A percentile compares a stretch with the other conserved stretches of the same genome.
These are phyloP conservation scores for Filosporella fistucella DNA, from an alignment of 495 filamentous ascomycete species.

Conservation along the genomic window DNA sequence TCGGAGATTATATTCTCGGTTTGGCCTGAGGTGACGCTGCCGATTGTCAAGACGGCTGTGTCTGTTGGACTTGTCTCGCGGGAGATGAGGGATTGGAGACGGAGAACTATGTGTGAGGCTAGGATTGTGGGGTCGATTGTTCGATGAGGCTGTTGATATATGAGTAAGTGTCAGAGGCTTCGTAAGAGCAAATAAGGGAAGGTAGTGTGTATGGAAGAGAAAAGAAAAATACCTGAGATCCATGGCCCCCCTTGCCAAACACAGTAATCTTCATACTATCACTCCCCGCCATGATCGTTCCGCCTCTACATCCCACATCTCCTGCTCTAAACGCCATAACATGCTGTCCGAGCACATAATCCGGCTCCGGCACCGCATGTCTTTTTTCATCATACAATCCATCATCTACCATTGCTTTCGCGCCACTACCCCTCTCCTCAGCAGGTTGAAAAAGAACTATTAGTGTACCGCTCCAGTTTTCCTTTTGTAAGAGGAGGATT, in stretches of 20 bases:
- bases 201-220: no score
- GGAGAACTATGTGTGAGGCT: constrained; percentile 44
- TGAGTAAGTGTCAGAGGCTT: no score
- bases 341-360: constrained; percentile 53
- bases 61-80: constrained; percentile 48
- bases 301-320: constrained; percentile 32
- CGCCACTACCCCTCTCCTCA: constrained; percentile 48
- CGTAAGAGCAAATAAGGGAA: no score
- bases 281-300: constrained; percentile 33
- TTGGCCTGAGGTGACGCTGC: constrained; percentile 45
- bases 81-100: constrained; percentile 51
- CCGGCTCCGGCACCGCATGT: constrained; percentile 43
- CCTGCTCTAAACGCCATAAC: constrained; percentile 34
- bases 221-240: constrained; percentile 18
- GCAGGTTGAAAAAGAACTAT: constrained; percentile 55
- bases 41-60: constrained; percentile 49
- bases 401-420: constrained; percentile 53
- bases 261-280: constrained; percentile 40
- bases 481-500: constrained; percentile 32
- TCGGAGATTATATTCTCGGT: constrained; percentile 54
- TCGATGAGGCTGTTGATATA: constrained; percentile 35
- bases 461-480: constrained; percentile 49
- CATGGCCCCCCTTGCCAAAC: constrained; percentile 49
- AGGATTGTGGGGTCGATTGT: constrained; percentile 55
- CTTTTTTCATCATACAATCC: constrained; percentile 48